phyloP scores from a whole-genome alignment of 2,329 filamentous ascomycete genomes.

The Madurella fahalii region DNA sequence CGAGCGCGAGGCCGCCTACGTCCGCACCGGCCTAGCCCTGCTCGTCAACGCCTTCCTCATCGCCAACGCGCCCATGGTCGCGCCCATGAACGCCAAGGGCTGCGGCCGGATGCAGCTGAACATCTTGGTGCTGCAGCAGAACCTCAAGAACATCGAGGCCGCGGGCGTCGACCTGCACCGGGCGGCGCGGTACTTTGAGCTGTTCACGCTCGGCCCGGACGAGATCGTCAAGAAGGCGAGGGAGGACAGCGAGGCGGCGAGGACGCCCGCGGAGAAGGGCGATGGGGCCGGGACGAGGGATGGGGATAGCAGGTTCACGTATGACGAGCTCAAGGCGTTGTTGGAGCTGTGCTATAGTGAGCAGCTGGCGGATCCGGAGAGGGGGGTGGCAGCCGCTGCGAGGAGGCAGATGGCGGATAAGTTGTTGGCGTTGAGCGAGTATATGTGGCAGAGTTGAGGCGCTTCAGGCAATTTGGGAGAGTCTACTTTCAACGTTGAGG shows the following conservation, averaged over 20 bases:
- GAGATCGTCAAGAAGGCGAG: constrained; percentile 61
- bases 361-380: constrained; percentile 59
- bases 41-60: constrained; percentile 80
- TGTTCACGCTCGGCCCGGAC: constrained; percentile 64
- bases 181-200: constrained; percentile 63
- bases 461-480: background rate
- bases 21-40: constrained; percentile 70
- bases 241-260: constrained; percentile 36
- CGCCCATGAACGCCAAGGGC: constrained; percentile 79
- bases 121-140: constrained; percentile 91
- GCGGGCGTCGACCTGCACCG: constrained; percentile 57
- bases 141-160: constrained; percentile 86
- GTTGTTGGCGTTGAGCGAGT: constrained; percentile 65
- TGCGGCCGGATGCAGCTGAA: constrained; percentile 89
- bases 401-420: constrained; percentile 68
- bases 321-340: constrained; percentile 63
- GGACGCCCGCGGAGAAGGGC: constrained; percentile 23
- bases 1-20: constrained; percentile 65
- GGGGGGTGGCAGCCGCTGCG: constrained; percentile 63
- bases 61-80: constrained; percentile 63
- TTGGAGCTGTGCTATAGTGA: constrained; percentile 67
- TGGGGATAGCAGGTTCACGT: constrained; percentile 44
- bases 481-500: background rate
- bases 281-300: background rate
- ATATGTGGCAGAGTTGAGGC: constrained; percentile 57